These are phyloP conservation scores for Macrocybe sp. DNA, from an alignment of 1,284 basidiomycete species.

Conservation along the genomic window DNA sequence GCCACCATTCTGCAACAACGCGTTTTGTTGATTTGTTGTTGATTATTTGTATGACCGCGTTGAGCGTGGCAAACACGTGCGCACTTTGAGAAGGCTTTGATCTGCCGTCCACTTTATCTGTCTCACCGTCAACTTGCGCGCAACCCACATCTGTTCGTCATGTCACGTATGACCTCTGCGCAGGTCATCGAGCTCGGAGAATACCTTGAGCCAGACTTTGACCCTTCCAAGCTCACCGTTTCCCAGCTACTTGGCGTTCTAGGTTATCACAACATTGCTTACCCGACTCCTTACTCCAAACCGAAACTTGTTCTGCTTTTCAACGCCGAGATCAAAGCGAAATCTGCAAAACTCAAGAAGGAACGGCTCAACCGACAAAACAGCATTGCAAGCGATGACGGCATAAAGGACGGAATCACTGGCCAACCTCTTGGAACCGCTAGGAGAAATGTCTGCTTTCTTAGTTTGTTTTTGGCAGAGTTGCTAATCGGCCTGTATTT, in stretches of 20 bases:
- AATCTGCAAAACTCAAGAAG: conserved; percentile 56
- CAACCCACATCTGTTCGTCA: conserved; percentile 18
- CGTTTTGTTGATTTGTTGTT: background rate
- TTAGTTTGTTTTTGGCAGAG: conserved; percentile 1
- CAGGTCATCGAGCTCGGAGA: conserved; percentile 69
- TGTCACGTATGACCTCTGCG: conserved; percentile 70
- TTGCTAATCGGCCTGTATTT: background rate
- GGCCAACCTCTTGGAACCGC: conserved; percentile 59
- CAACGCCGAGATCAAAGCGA: conserved; percentile 69
- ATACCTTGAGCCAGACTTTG: conserved; percentile 84
- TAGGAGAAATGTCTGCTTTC: conserved; percentile 10
- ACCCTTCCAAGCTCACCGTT: conserved; percentile 74
- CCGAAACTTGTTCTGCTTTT: conserved; percentile 80
- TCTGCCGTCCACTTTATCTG: background rate
- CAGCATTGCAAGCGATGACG: conserved; percentile 71
- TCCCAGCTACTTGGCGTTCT: conserved; percentile 80
- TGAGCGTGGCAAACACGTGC: background rate
- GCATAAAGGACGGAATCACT: conserved; percentile 74
- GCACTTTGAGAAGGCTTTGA: background rate
- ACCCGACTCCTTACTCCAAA: conserved; percentile 81
- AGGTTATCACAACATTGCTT: conserved; percentile 76
- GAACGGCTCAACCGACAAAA: conserved; percentile 63
- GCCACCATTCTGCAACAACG: background rate
- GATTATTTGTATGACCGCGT: conserved; percentile 6
- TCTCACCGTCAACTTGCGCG: background rate